phyloP scores from a whole-genome alignment of 805 yeast species.

The Metschnikowia colocasiae region DNA sequence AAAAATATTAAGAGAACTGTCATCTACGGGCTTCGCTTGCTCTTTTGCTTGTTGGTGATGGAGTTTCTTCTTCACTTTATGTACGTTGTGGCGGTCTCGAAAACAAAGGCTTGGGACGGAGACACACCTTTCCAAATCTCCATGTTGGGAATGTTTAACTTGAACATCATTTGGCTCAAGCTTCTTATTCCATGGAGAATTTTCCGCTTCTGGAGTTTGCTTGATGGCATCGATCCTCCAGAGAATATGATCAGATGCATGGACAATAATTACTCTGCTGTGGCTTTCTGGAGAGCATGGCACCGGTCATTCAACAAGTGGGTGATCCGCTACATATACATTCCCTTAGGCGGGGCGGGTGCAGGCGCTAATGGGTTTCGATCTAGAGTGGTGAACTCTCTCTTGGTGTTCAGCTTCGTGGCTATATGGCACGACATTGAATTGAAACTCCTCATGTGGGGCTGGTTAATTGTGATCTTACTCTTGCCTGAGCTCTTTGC shows the following conservation, averaged over 20 bases:
- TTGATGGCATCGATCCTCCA: conserved; percentile 95
- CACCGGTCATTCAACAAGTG: conserved; percentile 91
- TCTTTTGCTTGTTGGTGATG: conserved; percentile 78
- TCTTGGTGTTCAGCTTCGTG: conserved; percentile 89
- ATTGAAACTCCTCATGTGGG: conserved; percentile 84
- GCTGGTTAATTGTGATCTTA: conserved; percentile 88
- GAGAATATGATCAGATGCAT: conserved; percentile 97
- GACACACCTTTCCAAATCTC: conserved; percentile 90
- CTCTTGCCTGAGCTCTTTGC: conserved; percentile 80
- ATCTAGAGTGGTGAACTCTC: conserved; percentile 67
- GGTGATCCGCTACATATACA: conserved; percentile 82
- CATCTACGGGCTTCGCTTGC: conserved; percentile 63
- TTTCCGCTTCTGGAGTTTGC: conserved; percentile 85
- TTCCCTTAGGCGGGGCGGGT: conserved; percentile 84
- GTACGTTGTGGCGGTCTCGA: conserved; percentile 91
- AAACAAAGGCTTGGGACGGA: conserved; percentile 84
- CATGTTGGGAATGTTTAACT: conserved; percentile 88
- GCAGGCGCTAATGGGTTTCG: conserved; percentile 42
- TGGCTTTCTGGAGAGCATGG: conserved; percentile 99
- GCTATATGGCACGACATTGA: conserved; percentile 99
- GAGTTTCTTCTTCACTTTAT: conserved; percentile 83
- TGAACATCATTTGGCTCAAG: conserved; percentile 91
- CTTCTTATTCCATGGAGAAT: conserved; percentile 93
- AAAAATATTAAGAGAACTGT: conserved; percentile 45
- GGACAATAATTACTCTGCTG: conserved; percentile 87